Evolutionary conservation across 805 yeast genomes (phyloP), one percentile per base, ranked within the genome.

Genomic region (Candida yuanshanica): DNA sequence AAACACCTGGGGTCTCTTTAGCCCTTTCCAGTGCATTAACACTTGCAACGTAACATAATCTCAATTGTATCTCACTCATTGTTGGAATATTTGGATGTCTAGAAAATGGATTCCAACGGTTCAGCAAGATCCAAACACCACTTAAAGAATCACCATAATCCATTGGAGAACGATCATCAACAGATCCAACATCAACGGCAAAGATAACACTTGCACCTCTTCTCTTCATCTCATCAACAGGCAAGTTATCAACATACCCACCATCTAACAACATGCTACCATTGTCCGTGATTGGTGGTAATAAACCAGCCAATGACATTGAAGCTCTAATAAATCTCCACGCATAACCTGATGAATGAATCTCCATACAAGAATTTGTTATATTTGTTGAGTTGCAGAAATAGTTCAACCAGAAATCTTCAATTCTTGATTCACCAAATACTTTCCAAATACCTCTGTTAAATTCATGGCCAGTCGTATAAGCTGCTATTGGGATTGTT

Each of bases 391-490:
- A 87, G 58, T 93, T 91, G 55, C 93, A 81, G 58, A 77, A 91
- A 59, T 77, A 91, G 46, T 75, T 80, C 45, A 91, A 73, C 99
- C 99, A 91, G 60, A 91, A 91, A 58, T 91, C 99, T 59, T 91
- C 99, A 49, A 91, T 88, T 53, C 96, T 81, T 12, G 81, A 75
- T 48, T 87, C 91, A 1, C 98, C 97, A 65, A 91, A 85, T 0
- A 87, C 78, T 60, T 93, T 91, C 96, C 97, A 93, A n/a, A 91
- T 78, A 37, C 99, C 98, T 50, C 98, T 71, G 61, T 91, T 91
- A 63, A 91, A 91, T 60, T 89, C 98, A 62, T 93, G 96, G 1
- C 99, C 99, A 1, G 99, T 93, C 10, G 95, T 85, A 58, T 95
- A 91, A 1, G 97, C 83, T 0, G 96, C 89, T 2, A 87, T 81